Evolutionary conservation across 2,329 filamentous ascomycete species (phyloP).

Genomic region (Gaeumannomyces tritici): DNA sequence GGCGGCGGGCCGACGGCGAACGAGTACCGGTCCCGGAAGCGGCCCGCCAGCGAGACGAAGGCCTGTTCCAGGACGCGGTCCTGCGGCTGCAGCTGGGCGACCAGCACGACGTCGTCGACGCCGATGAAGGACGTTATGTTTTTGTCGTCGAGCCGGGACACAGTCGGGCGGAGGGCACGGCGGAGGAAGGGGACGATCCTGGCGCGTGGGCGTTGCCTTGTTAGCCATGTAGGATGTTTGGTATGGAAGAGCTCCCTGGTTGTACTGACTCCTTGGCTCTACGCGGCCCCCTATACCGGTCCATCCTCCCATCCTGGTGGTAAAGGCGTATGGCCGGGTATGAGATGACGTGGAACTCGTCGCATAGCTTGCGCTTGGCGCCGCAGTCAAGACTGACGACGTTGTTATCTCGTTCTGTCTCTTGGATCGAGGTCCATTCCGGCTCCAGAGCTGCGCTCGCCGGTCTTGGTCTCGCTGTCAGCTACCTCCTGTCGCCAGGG

Average conservation of each 20-base stretch:
- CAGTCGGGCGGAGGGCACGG: conserved; percentile 16
- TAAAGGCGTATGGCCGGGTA: conserved; percentile 37
- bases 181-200: conserved; percentile 20
- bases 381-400: conserved; percentile 31
- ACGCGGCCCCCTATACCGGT: conserved; percentile 33
- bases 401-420: conserved; percentile 9
- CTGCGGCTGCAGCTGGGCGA: conserved; percentile 24
- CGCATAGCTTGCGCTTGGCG: conserved; percentile 24
- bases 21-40: conserved; percentile 28
- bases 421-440: conserved; percentile 22
- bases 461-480: conserved; percentile 13
- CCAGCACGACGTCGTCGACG: conserved; percentile 29
- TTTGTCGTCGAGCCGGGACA: conserved; percentile 17
- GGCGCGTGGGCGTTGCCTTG: neutral
- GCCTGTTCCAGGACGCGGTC: conserved; percentile 18
- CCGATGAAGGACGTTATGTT: conserved; percentile 22
- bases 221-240: neutral
- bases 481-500: neutral
- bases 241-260: neutral
- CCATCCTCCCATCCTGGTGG: conserved; percentile 19
- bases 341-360: conserved; percentile 28
- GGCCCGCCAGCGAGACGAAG: conserved; percentile 22
- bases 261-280: conserved; percentile 24
- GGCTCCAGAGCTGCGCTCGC: conserved; percentile 21
- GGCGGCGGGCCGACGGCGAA: conserved; percentile 24